Conservation (phyloP, 208 protist genomes). For the Acanthamoeba sp. region DNA sequence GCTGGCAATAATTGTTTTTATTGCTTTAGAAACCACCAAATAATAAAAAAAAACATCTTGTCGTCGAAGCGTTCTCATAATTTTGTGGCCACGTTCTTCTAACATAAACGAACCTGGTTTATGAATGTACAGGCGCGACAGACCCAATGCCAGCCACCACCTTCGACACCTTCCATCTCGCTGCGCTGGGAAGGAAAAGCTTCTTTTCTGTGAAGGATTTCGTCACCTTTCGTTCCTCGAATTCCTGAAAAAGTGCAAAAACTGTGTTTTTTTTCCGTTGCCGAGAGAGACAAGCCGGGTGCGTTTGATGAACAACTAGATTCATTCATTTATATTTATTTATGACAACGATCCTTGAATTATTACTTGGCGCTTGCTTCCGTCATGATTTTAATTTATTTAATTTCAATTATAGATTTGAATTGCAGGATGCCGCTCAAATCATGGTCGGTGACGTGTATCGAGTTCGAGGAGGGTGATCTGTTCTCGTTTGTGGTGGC, state of each 20-base stretch:
- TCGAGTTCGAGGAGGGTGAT: constrained; percentile 66
- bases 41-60: too few species aligned
- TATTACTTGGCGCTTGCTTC: too few species aligned
- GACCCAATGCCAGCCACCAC: neutral
- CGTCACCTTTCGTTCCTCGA: too few species aligned
- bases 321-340: too few species aligned
- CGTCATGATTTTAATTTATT: too few species aligned
- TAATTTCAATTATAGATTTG: too few species aligned
- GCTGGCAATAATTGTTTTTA: too few species aligned
- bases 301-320: too few species aligned
- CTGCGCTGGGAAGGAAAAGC: neutral
- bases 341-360: too few species aligned
- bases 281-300: neutral
- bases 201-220: neutral
- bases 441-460: constrained; percentile 26
- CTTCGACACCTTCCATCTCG: neutral
- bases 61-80: too few species aligned
- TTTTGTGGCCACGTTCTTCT: too few species aligned
- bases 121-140: neutral
- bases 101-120: neutral
- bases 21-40: too few species aligned
- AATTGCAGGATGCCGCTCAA: neutral
- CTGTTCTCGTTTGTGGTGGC: constrained; percentile 50
- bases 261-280: neutral
- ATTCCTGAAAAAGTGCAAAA: neutral